phyloP scores from a whole-genome alignment of 495 filamentous ascomycete species.

The Chaetomium cochliodes region DNA sequence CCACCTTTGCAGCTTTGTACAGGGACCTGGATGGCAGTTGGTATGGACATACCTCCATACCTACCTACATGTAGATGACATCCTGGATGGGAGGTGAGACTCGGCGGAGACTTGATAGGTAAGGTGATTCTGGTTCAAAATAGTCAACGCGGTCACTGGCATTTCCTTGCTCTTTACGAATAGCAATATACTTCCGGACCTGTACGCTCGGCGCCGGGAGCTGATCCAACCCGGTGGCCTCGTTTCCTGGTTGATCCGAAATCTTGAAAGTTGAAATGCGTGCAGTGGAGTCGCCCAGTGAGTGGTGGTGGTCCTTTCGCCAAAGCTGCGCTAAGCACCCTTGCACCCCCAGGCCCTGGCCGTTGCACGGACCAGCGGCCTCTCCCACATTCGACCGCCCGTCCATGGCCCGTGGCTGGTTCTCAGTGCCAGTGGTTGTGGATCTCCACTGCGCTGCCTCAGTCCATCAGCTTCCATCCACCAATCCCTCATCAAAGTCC shows the following conservation, averaged over 20 bases:
- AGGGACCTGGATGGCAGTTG: too few relatives aligned
- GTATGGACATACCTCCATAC: too few relatives aligned
- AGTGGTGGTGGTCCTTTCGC: background rate
- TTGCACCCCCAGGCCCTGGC: background rate
- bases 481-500: slow-evolving; percentile 34
- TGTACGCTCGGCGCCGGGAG: background rate
- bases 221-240: background rate
- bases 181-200: too few relatives aligned
- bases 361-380: slow-evolving; percentile 25
- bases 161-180: background rate
- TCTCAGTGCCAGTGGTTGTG: background rate
- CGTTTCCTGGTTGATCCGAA: background rate
- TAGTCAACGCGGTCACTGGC: background rate
- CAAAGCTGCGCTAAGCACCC: slow-evolving; percentile 9
- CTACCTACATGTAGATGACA: too few relatives aligned
- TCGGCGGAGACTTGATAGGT: background rate
- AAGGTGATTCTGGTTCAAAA: background rate
- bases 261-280: background rate
- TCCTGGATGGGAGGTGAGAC: background rate
- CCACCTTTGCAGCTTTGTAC: background rate
- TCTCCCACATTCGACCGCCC: slow-evolving; percentile 6
- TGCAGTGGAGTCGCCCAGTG: background rate
- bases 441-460: slow-evolving; percentile 19
- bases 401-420: slow-evolving; percentile 18
- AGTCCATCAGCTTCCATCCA: slow-evolving; percentile 33